Conservation (phyloP, 352 stramenopile species). For the Pythium chondricola region DNA sequence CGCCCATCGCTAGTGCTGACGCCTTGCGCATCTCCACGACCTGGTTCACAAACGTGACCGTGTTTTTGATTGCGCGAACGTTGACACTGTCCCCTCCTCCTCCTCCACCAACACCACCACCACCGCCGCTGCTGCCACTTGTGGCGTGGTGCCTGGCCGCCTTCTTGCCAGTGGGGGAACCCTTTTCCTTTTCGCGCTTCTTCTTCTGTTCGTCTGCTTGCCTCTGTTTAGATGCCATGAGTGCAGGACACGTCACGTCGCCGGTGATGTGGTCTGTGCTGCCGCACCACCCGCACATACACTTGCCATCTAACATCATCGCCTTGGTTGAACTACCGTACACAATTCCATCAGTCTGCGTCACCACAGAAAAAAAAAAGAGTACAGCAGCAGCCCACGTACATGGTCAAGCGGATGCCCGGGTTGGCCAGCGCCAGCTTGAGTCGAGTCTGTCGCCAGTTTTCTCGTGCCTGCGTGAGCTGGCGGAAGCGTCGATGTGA, state of each 20-base stretch:
- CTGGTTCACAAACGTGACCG: conserved; percentile 31
- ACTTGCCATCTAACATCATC: conserved; percentile 84
- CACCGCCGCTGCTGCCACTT: too few species aligned
- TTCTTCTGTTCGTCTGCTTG: conserved; percentile 49
- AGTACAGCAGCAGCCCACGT: too few species aligned
- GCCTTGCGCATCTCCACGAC: conserved; percentile 18
- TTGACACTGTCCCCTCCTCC: too few species aligned
- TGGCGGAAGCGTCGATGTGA: conserved; percentile 49
- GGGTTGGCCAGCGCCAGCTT: conserved; percentile 69
- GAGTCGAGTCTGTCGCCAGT: conserved; percentile 69
- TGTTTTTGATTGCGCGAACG: conserved; percentile 45
- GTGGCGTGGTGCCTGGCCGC: conserved; percentile 1
- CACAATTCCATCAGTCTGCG: neutral
- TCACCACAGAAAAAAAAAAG: neutral
- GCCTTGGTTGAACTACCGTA: conserved; percentile 55
- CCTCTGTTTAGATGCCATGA: conserved; percentile 51
- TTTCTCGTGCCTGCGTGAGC: conserved; percentile 59
- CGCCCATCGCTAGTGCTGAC: conserved; percentile 6
- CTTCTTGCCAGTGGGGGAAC: conserved; percentile 2
- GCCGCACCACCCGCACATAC: conserved; percentile 74
- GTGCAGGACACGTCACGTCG: conserved; percentile 29
- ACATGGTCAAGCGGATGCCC: conserved; percentile 66
- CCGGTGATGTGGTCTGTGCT: conserved; percentile 69
- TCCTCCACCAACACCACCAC: too few species aligned
- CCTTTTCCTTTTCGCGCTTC: conserved; percentile 16